These are phyloP conservation scores for Boletellus sp. DNA, from an alignment of 1,284 basidiomycete species.

Conservation along the genomic window DNA sequence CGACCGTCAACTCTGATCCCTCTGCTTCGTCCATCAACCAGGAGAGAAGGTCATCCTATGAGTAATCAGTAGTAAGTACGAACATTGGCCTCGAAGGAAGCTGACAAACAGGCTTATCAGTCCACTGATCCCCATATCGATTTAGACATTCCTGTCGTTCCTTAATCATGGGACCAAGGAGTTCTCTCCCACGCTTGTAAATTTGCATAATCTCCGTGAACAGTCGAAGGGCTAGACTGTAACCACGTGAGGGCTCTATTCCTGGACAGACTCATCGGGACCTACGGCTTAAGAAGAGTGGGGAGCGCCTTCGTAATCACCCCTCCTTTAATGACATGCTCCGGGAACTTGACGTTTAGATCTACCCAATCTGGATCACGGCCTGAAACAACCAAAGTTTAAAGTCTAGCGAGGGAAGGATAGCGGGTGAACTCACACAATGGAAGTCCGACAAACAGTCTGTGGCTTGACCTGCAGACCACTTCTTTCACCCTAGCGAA, in stretches of 20 bases:
- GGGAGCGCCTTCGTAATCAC: constrained; percentile 36
- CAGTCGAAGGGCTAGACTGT: constrained; percentile 1
- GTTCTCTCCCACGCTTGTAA: constrained; percentile 14
- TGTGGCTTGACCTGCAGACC: constrained; percentile 33
- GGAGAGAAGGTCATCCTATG: neutral
- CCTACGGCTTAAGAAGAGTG: constrained; percentile 36
- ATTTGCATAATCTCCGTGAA: neutral
- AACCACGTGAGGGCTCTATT: neutral
- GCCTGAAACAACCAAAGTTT: neutral
- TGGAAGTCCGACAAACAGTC: constrained; percentile 40
- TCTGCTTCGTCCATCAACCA: neutral
- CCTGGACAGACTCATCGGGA: neutral
- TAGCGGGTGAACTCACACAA: neutral
- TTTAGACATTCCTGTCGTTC: constrained; percentile 33
- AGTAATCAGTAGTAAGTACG: neutral
- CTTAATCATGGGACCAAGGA: constrained; percentile 35
- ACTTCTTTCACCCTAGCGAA: constrained; percentile 23
- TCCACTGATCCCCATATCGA: constrained; percentile 34
- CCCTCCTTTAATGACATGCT: constrained; percentile 27
- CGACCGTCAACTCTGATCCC: neutral
- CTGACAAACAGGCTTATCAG: constrained; percentile 27
- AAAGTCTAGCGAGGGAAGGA: neutral
- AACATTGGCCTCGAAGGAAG: neutral
- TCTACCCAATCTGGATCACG: constrained; percentile 34
- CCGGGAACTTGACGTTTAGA: constrained; percentile 33